Evolutionary conservation across 768 basidiomycete species (phyloP), one percentile per base, ranked within the genome.

Genomic region (Trametopsis cervina): DNA sequence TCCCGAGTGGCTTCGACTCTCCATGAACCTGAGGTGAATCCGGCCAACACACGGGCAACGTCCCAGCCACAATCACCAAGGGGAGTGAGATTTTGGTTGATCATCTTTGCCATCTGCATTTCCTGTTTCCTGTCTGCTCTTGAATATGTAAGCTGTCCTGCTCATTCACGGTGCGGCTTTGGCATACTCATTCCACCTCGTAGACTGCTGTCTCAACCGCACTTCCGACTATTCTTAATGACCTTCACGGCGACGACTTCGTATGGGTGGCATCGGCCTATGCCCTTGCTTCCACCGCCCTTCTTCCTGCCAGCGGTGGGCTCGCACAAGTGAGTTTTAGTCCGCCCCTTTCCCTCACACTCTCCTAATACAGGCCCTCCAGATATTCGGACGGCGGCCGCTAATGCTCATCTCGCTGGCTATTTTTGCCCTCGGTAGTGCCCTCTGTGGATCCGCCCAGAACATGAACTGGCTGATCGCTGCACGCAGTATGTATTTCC

Each of bases 281-380:
- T 50, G 58, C 64, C 7, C 63, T 70, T 33, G 57, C 66, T 2
- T 52, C 56, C 7, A 64, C 69, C 6, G 65, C 67, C 0, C 52
- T 69, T 21, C 57, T 69, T 2, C 68, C 68, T 1, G 54, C 61
- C 44, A 60, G 56, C 25, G 66, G 64, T 1, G 55, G 60, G 25
- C 36, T 66, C n/a, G 61, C 62, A 1, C 46, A 62, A 39, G 47
- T 48, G 7, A 36, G 18, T 4, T 24, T 12, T 3, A 13, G 5
- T 33, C 17, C 7, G 15, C 11, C 7, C 9, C 6, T 13, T 17
- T 29, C 39, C 24, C 12, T 4, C 17, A 12, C 39, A 11, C 40
- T 15, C 2, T 24, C 11, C 21, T 5, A 26, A 18, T 25, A 21
- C 41, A 13, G 12, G 42, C 26, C 20, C n/a, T 17, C 13, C 9